Evolutionary conservation across 1,284 basidiomycete genomes (phyloP).

Genomic region (Leucoagaricus sp.): DNA sequence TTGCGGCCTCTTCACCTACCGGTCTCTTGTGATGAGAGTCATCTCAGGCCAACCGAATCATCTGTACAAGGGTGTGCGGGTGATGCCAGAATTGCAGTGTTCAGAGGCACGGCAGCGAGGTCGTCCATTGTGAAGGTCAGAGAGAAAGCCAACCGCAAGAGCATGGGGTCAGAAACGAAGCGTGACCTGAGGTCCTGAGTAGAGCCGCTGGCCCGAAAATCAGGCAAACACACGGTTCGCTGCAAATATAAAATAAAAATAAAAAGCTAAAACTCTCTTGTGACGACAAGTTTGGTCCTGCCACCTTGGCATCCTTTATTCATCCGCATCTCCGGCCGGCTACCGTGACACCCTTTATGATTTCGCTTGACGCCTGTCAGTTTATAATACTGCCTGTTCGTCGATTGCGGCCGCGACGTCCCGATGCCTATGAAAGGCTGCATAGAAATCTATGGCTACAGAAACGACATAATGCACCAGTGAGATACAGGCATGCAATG

Average conservation of each 20-base stretch:
- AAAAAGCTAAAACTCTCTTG: background rate
- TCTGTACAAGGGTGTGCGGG: background rate
- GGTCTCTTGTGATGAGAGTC: background rate
- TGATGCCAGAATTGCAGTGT: background rate
- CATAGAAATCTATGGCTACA: background rate
- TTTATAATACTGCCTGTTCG: background rate
- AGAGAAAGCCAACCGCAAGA: conserved; percentile 2
- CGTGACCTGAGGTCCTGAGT: conserved; percentile 16
- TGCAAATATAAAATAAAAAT: conserved; percentile 13
- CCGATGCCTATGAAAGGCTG: background rate
- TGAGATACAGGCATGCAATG: background rate
- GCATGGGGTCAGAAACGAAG: conserved; percentile 12
- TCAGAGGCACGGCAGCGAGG: background rate
- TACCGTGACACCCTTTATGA: conserved; percentile 1
- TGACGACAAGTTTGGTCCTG: conserved; percentile 9
- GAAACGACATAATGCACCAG: background rate
- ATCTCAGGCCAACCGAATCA: background rate
- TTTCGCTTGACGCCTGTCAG: background rate
- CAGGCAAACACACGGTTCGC: background rate
- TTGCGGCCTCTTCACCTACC: background rate
- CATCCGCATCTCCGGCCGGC: conserved; percentile 4
- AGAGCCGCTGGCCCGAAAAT: conserved; percentile 10
- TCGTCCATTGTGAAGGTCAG: conserved; percentile 7
- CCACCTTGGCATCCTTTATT: background rate
- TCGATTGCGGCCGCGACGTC: background rate